phyloP scores from a whole-genome alignment of 495 filamentous ascomycete species.

The Podospora pseudoanserina region DNA sequence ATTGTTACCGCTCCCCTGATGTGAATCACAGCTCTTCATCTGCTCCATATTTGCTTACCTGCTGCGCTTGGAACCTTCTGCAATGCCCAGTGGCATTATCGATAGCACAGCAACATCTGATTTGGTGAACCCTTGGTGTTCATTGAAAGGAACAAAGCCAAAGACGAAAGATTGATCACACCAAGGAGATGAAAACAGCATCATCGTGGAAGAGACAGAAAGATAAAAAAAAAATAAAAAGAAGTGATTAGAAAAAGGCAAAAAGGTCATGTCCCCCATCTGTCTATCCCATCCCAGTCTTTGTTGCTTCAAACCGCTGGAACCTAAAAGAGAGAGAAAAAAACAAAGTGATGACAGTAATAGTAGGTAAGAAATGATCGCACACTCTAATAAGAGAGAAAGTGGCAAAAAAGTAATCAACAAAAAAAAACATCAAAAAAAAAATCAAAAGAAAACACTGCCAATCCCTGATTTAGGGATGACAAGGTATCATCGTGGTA shows the following conservation, averaged over 20 bases:
- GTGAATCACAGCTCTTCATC: not conserved
- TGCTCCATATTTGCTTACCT: not conserved
- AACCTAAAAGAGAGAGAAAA: not conserved
- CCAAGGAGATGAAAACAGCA: not conserved
- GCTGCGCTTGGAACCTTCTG: not conserved
- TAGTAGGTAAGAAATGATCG: not conserved
- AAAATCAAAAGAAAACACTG: not conserved
- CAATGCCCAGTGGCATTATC: slow-evolving; percentile 1
- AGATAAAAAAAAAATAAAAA: not conserved
- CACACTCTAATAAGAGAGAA: not conserved
- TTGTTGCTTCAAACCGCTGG: not conserved
- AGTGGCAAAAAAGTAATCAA: not conserved
- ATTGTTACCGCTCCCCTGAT: not conserved
- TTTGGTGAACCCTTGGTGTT: no score
- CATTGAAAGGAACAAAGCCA: not conserved
- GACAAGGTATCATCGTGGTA: not conserved
- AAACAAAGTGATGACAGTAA: not conserved
- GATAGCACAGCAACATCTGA: not conserved
- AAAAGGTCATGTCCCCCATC: not conserved
- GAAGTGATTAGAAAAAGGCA: not conserved
- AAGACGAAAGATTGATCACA: not conserved
- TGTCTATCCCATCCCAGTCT: slow-evolving; percentile 1
- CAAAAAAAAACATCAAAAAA: not conserved
- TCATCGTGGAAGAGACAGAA: not conserved
- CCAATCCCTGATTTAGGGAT: not conserved